A percentile compares a stretch with the other conserved stretches of the same genome.
Evolutionary conservation across 352 stramenopile genomes (phyloP).

Genomic region (Globisporangium takayamanum): DNA sequence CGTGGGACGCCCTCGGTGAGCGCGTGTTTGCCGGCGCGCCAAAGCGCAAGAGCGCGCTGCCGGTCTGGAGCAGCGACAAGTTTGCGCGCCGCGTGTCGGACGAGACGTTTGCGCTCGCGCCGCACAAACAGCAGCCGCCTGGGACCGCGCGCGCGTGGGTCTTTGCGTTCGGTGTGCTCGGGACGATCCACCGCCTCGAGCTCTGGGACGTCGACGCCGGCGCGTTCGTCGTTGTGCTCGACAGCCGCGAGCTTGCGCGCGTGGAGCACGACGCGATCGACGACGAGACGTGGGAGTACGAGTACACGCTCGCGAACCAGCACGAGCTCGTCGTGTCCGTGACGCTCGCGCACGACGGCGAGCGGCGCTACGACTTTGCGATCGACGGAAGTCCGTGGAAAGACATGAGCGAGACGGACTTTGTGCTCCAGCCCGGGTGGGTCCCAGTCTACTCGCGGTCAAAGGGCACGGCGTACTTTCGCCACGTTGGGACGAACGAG

Average conservation of each 20-base stretch:
- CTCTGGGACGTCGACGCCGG: conserved; percentile 58
- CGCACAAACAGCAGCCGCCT: conserved; percentile 31
- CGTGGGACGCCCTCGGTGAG: conserved; percentile 65
- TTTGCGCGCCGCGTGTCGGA: conserved; percentile 71
- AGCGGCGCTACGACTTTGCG: conserved; percentile 61
- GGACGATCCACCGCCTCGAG: conserved; percentile 72
- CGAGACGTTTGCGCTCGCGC: conserved; percentile 30
- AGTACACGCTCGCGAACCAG: conserved; percentile 63
- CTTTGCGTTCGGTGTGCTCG: conserved; percentile 76
- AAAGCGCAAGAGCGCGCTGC: conserved; percentile 20
- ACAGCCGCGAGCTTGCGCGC: conserved; percentile 50
- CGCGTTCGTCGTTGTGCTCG: conserved; percentile 75
- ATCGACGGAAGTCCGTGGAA: conserved; percentile 68
- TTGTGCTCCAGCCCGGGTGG: conserved; percentile 71
- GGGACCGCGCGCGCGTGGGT: conserved; percentile 60
- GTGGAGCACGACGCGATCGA: conserved; percentile 63
- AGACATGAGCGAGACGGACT: conserved; percentile 75
- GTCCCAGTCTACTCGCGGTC: conserved; percentile 77
- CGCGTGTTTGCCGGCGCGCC: conserved; percentile 28
- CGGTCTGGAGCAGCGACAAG: conserved; percentile 74
- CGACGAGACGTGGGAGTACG: conserved; percentile 64
- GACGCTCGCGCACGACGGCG: conserved; percentile 53
- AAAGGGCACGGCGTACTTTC: conserved; percentile 67
- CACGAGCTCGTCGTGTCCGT: conserved; percentile 64
- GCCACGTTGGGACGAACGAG: conserved; percentile 49